These are phyloP conservation scores for Jackrogersella multiformis DNA, from an alignment of 495 filamentous ascomycete genomes.

Conservation along the genomic window DNA sequence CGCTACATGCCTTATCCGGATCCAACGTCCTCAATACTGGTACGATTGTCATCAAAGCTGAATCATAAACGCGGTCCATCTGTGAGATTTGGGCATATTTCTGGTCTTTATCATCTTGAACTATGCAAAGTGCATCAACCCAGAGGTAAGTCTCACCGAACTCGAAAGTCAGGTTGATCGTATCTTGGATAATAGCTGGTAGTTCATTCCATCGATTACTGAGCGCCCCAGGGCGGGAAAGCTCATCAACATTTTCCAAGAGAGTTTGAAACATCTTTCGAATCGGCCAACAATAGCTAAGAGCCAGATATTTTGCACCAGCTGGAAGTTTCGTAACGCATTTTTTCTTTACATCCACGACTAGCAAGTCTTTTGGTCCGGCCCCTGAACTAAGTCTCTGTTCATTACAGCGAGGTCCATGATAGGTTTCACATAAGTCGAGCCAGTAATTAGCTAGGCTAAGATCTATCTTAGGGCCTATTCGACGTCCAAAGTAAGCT, in stretches of 20 bases:
- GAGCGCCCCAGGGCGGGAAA: background rate
- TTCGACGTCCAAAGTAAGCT: background rate
- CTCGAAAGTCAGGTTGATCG: background rate
- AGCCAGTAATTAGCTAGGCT: background rate
- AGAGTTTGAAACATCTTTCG: background rate
- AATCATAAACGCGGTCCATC: slow-evolving; percentile 4
- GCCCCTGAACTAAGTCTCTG: background rate
- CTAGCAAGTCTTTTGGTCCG: background rate
- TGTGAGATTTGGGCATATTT: background rate
- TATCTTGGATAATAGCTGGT: background rate
- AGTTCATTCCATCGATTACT: background rate
- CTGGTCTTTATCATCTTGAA: slow-evolving; percentile 1
- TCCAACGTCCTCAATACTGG: background rate
- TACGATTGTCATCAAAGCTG: slow-evolving; percentile 1
- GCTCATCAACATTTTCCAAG: background rate
- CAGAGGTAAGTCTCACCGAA: slow-evolving; percentile 2
- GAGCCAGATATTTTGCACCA: background rate
- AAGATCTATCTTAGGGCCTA: background rate
- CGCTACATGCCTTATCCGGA: background rate
- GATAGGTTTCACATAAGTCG: background rate
- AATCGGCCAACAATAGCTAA: background rate
- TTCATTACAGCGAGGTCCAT: background rate
- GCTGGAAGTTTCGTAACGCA: background rate
- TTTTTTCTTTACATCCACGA: background rate
- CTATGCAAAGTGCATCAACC: slow-evolving; percentile 13